Evolutionary conservation across 768 basidiomycete genomes (phyloP).

Genomic region (Hebeloma cylindrosporum): DNA sequence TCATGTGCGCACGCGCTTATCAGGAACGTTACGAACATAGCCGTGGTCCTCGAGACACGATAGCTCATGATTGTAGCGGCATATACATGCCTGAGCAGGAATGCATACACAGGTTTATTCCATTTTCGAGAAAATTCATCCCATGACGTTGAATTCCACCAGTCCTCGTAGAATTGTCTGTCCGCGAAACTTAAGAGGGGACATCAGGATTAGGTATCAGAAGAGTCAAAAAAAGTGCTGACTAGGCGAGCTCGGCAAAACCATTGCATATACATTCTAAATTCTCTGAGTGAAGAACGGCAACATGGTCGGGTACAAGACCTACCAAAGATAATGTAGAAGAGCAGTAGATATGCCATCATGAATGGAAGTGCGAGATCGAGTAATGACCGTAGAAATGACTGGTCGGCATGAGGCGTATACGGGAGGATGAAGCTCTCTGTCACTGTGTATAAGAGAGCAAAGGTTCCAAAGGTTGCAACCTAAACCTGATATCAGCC

Average conservation of each 20-base stretch:
- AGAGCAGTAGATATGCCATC: constrained; percentile 85
- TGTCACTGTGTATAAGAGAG: constrained; percentile 87
- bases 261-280: constrained; percentile 95
- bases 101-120: constrained; percentile 96
- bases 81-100: constrained; percentile 94
- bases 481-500: constrained; percentile 33
- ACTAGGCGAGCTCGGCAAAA: constrained; percentile 92
- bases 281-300: constrained; percentile 1
- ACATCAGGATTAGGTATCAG: neutral
- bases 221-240: constrained; percentile 24
- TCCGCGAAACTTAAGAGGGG: constrained; percentile 78
- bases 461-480: constrained; percentile 96
- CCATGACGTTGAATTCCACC: constrained; percentile 98
- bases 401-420: constrained; percentile 64
- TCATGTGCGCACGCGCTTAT: constrained; percentile 90
- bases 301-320: neutral
- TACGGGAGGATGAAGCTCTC: constrained; percentile 93
- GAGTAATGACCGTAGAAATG: constrained; percentile 72
- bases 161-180: constrained; percentile 96
- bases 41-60: constrained; percentile 70
- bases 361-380: constrained; percentile 93
- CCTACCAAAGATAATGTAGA: constrained; percentile 83
- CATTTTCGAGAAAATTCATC: constrained; percentile 98
- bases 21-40: constrained; percentile 91
- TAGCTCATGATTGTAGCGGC: constrained; percentile 81